These are phyloP conservation scores for Wickerhamiella occidentalis DNA, from an alignment of 805 yeast genomes.

Conservation along the genomic window DNA sequence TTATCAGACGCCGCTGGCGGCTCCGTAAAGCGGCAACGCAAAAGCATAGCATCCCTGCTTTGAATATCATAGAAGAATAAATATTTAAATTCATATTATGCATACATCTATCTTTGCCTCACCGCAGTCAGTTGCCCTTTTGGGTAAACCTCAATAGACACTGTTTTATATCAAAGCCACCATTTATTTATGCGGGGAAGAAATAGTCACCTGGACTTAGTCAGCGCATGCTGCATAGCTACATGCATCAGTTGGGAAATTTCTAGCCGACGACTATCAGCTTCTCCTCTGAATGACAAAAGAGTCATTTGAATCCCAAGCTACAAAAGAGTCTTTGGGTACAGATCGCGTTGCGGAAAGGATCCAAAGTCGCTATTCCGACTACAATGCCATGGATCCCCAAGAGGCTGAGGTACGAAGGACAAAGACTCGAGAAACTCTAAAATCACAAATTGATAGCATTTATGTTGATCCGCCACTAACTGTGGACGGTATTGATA, in stretches of 20 bases:
- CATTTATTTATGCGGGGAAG: too few species aligned
- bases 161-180: too few species aligned
- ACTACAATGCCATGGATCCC: slow-evolving; percentile 31
- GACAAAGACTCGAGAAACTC: slow-evolving; percentile 35
- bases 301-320: neutral
- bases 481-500: slow-evolving; percentile 22
- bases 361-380: slow-evolving; percentile 14
- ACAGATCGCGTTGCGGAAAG: neutral
- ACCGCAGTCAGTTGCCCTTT: too few species aligned
- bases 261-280: neutral
- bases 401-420: slow-evolving; percentile 33
- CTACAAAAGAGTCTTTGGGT: neutral
- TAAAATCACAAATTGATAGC: slow-evolving; percentile 23
- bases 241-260: neutral
- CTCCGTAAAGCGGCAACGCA: slow-evolving; percentile 1
- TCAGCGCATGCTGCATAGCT: neutral
- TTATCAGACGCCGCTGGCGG: slow-evolving; percentile 18
- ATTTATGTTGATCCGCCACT: slow-evolving; percentile 17
- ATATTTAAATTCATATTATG: neutral
- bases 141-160: too few species aligned
- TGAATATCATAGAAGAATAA: neutral
- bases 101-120: neutral
- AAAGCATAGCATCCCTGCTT: neutral
- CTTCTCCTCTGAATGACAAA: neutral
- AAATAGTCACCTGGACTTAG: too few species aligned